Conservation (phyloP, 164 flowering plant genomes). For the Nelumbo lutea region DNA sequence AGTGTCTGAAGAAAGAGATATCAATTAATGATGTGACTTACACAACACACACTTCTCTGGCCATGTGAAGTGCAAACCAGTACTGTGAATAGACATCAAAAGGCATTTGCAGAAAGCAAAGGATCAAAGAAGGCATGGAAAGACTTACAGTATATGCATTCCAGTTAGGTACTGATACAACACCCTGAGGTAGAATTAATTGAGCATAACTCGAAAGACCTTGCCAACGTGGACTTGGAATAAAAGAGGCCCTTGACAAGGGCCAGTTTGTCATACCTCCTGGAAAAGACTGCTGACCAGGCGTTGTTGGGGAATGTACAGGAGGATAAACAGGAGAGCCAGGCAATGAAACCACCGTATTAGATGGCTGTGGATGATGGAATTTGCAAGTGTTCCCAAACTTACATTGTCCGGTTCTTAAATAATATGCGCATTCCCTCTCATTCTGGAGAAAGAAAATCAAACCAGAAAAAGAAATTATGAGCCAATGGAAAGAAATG, state of each 20-base stretch:
- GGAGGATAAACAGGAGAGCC: slow-evolving; percentile 83
- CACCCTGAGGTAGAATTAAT: slow-evolving; percentile 81
- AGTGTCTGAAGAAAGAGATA: too few species aligned
- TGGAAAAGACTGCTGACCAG: slow-evolving; percentile 74
- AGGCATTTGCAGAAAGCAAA: background rate
- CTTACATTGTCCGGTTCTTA: slow-evolving; percentile 95
- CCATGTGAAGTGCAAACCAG: background rate
- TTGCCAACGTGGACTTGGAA: slow-evolving; percentile 91
- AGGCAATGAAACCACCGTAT: slow-evolving; percentile 65
- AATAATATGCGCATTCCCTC: slow-evolving; percentile 82
- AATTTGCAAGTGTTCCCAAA: slow-evolving; percentile 92
- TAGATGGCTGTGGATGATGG: slow-evolving; percentile 93
- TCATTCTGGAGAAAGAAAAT: slow-evolving; percentile 55
- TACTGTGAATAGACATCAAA: background rate
- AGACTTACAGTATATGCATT: slow-evolving; percentile 73
- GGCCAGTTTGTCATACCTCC: slow-evolving; percentile 73
- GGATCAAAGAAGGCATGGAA: background rate
- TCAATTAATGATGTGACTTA: too few species aligned
- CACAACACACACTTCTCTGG: background rate
- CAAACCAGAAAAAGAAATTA: slow-evolving; percentile 3
- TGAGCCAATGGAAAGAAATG: background rate
- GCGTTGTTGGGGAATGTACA: slow-evolving; percentile 67
- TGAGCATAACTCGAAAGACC: slow-evolving; percentile 83
- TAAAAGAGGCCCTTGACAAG: slow-evolving; percentile 71
- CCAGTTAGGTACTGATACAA: slow-evolving; percentile 87